phyloP scores from a whole-genome alignment of 2,329 filamentous ascomycete genomes.

The Penicillium crustosum region DNA sequence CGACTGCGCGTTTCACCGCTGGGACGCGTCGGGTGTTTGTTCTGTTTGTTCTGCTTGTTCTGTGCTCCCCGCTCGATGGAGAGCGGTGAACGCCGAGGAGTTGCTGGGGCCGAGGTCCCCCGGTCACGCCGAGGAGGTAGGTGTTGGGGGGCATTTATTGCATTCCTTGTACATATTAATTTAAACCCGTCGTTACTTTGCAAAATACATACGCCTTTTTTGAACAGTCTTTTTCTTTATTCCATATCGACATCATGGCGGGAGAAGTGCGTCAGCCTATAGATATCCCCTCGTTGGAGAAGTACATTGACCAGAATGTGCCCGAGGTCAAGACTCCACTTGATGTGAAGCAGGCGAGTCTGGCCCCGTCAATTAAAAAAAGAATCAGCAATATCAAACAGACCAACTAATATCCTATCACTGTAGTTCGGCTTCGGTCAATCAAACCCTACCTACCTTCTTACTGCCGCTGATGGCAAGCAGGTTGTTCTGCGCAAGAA shows the following conservation, averaged over 20 bases:
- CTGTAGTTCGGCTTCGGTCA: conserved; percentile 90
- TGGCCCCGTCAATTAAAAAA: background rate
- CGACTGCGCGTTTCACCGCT: conserved; percentile 21
- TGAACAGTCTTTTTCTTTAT: background rate
- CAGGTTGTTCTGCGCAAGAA: conserved; percentile 95
- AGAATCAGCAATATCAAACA: background rate
- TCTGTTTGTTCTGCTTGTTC: conserved; percentile 23
- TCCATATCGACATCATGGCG: conserved; percentile 60
- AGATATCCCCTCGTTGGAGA: conserved; percentile 74
- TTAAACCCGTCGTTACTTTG: background rate
- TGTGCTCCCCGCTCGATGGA: conserved; percentile 3
- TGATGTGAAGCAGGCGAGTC: conserved; percentile 78
- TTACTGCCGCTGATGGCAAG: conserved; percentile 68
- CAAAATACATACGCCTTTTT: background rate
- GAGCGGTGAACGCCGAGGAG: conserved; percentile 11
- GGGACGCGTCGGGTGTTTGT: conserved; percentile 25
- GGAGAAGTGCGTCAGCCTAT: conserved; percentile 88
- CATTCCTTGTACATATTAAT: conserved; percentile 1
- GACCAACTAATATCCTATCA: background rate
- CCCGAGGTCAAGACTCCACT: conserved; percentile 80
- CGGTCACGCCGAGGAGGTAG: background rate
- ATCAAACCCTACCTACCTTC: conserved; percentile 94
- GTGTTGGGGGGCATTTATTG: background rate
- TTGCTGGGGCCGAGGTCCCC: conserved; percentile 14
- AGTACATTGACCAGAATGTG: conserved; percentile 75